These are phyloP conservation scores for Xylariaceae sp. DNA, from an alignment of 2,329 filamentous ascomycete species.

Conservation along the genomic window DNA sequence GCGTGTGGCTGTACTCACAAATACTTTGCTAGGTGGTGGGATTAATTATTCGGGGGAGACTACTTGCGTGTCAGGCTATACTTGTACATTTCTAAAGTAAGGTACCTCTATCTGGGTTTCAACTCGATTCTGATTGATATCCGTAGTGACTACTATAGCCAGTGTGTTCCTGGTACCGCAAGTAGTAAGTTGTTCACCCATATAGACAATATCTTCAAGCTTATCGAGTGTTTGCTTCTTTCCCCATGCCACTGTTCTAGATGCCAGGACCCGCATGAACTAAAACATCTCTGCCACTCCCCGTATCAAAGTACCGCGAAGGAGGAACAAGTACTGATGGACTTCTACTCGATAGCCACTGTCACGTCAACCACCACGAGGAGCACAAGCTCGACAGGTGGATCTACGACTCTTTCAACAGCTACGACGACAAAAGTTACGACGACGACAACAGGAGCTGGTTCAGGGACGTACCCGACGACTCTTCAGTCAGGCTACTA, in stretches of 20 bases:
- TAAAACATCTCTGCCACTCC: not conserved
- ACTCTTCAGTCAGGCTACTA: slow-evolving; percentile 30
- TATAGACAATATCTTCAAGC: not conserved
- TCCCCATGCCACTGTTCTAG: not conserved
- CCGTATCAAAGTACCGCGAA: not conserved
- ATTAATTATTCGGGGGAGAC: slow-evolving; percentile 16
- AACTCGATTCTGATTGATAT: slow-evolving; percentile 3
- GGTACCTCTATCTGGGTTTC: not conserved
- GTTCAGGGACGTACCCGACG: slow-evolving; percentile 28
- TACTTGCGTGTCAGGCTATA: slow-evolving; percentile 29
- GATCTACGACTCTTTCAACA: slow-evolving; percentile 19
- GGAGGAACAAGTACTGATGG: not conserved
- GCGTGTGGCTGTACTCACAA: not conserved
- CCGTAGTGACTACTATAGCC: slow-evolving; percentile 30
- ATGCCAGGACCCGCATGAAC: not conserved
- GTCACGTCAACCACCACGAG: slow-evolving; percentile 2
- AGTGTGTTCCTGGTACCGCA: slow-evolving; percentile 27
- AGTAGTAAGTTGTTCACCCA: slow-evolving; percentile 20
- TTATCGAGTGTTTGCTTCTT: not conserved
- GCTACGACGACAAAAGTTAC: slow-evolving; percentile 6
- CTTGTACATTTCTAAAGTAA: slow-evolving; percentile 25
- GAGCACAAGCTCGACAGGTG: not conserved
- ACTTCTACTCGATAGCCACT: not conserved
- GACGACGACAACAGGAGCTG: slow-evolving; percentile 1
- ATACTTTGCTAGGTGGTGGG: slow-evolving; percentile 20